These are phyloP conservation scores for Stentor roeselii DNA, from an alignment of 73 alveolate species.

Conservation along the genomic window DNA sequence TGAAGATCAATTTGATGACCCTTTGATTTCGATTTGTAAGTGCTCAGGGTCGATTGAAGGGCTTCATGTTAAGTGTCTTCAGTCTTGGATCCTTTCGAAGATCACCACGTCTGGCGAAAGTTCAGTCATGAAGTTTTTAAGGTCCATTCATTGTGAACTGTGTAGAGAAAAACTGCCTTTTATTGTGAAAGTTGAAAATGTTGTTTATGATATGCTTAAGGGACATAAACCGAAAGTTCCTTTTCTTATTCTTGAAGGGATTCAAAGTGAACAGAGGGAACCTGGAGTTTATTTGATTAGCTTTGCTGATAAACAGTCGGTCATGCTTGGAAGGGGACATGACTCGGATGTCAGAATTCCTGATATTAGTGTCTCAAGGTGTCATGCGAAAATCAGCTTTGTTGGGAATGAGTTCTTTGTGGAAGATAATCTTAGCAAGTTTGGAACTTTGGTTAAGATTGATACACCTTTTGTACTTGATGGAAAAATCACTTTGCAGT, in stretches of 20 bases:
- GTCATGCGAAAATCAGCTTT: conserved; percentile 68
- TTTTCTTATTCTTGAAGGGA: neutral
- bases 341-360: conserved; percentile 69
- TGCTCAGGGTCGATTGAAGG: conserved; percentile 85
- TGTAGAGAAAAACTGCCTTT: conserved; percentile 77
- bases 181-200: conserved; percentile 24
- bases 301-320: neutral
- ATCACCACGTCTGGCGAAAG: conserved; percentile 46
- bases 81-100: conserved; percentile 73
- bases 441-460: conserved; percentile 82
- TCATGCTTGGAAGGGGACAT: conserved; percentile 81
- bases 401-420: conserved; percentile 54
- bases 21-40: conserved; percentile 71
- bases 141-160: conserved; percentile 83
- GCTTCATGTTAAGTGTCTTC: conserved; percentile 75
- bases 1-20: conserved; percentile 60
- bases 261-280: conserved; percentile 4
- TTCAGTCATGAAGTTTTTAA: conserved; percentile 51
- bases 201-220: neutral
- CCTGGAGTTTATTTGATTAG: conserved; percentile 9
- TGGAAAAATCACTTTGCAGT: conserved; percentile 30
- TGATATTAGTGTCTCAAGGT: conserved; percentile 83
- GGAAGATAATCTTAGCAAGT: conserved; percentile 77
- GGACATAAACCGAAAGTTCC: conserved; percentile 2
- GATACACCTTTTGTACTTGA: conserved; percentile 35